These are phyloP conservation scores for Fraxinus xanthoxyloides DNA, from an alignment of 305 asterid species.

Conservation along the genomic window DNA sequence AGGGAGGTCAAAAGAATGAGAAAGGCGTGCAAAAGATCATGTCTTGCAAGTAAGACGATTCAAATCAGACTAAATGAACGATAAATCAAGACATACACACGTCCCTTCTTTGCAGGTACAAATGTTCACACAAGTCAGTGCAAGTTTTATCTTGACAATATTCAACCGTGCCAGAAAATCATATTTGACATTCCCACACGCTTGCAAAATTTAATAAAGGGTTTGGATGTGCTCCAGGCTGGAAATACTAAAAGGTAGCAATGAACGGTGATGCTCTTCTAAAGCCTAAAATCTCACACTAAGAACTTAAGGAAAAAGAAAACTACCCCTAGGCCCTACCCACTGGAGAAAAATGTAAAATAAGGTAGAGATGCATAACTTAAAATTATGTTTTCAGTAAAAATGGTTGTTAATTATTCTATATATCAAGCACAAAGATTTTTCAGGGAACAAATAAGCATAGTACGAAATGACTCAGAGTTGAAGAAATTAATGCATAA, in stretches of 20 bases:
- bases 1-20: neutral
- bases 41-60: neutral
- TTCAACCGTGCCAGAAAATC: neutral
- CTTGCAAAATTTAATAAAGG: neutral
- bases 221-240: neutral
- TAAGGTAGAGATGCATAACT: neutral
- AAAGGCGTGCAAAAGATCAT: neutral
- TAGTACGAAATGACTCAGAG: constrained; percentile 16
- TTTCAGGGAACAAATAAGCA: constrained; percentile 21
- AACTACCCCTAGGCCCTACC: no score
- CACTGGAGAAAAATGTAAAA: neutral
- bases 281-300: neutral
- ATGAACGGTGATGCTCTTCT: neutral
- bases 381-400: neutral
- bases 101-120: neutral
- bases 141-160: neutral
- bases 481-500: neutral
- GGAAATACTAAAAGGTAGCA: neutral
- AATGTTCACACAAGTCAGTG: neutral
- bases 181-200: neutral
- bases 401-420: neutral
- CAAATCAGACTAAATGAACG: neutral
- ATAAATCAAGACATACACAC: neutral
- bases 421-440: constrained; percentile 7
- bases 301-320: neutral